These are phyloP conservation scores for Trypanosomatidae sp. DNA, from an alignment of 208 protist genomes.

Conservation along the genomic window DNA sequence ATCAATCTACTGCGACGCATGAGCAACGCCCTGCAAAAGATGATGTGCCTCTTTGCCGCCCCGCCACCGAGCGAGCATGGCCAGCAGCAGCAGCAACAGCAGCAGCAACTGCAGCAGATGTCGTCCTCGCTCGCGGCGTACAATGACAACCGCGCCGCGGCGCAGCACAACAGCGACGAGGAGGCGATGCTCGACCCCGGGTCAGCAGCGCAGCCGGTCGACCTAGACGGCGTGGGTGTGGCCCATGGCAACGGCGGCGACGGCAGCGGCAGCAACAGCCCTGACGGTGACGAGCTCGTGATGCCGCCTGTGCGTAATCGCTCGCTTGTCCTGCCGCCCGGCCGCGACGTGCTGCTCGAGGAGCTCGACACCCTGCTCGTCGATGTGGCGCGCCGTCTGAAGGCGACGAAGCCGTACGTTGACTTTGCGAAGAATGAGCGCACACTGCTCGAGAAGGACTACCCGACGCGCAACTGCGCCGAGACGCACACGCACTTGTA, in stretches of 20 bases:
- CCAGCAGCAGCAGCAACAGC: not conserved
- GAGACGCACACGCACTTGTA: conserved; percentile 50
- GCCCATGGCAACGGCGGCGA: not conserved
- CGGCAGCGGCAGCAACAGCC: not conserved
- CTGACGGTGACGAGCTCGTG: not conserved
- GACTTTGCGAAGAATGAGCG: conserved; percentile 66
- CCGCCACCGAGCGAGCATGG: conserved; percentile 7
- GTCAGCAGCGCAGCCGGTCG: not conserved
- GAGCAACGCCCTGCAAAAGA: conserved; percentile 23
- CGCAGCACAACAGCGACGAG: conserved; percentile 1
- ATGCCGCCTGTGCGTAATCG: conserved; percentile 17
- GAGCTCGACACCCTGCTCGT: conserved; percentile 24
- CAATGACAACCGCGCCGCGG: not conserved
- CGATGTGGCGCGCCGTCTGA: conserved; percentile 43
- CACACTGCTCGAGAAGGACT: conserved; percentile 44
- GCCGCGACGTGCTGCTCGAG: conserved; percentile 26
- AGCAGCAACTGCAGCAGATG: too few species aligned
- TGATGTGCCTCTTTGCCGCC: conserved; percentile 45
- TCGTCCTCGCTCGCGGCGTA: not conserved
- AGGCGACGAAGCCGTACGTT: conserved; percentile 60
- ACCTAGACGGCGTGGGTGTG: too few species aligned
- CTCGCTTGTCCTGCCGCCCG: conserved; percentile 26
- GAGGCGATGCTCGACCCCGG: not conserved
- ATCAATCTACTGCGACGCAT: conserved; percentile 56
- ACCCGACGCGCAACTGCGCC: conserved; percentile 61